Conservation (phyloP, 176 grass and related monocot species). For the Eragrostis nindensis region DNA sequence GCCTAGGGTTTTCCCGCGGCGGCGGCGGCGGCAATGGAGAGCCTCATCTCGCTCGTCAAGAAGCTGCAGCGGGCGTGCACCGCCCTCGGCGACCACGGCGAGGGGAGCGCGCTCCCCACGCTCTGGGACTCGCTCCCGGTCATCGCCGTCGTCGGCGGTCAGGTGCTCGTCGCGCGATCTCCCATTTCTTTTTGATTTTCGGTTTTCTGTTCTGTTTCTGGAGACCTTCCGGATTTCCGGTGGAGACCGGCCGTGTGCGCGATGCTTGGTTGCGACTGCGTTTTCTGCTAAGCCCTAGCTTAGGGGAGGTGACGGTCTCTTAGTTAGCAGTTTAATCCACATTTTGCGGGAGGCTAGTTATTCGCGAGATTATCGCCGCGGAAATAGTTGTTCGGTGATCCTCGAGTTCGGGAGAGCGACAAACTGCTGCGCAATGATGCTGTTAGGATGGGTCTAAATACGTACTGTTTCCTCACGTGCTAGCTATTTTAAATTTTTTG, state of each 20-base stretch:
- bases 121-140: conserved; percentile 90
- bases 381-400: background rate
- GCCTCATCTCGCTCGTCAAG: conserved; percentile 83
- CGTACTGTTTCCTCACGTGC: background rate
- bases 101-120: conserved; percentile 82
- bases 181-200: background rate
- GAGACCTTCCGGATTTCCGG: conserved; percentile 26
- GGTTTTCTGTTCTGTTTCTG: background rate
- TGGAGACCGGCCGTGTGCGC: background rate
- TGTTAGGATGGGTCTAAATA: background rate
- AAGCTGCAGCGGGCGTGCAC: conserved; percentile 93
- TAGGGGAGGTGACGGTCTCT: no score
- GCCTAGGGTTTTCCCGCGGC: conserved; percentile 20
- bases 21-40: conserved; percentile 60
- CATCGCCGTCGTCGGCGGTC: conserved; percentile 90
- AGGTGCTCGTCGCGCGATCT: conserved; percentile 45
- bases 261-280: background rate
- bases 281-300: background rate
- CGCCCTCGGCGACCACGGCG: conserved; percentile 86
- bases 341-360: background rate
- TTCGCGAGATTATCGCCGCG: background rate
- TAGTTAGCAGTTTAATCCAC: background rate
- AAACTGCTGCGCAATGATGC: background rate
- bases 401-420: background rate
- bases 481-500: background rate